Conservation (phyloP, 208 protist species). For the Trypanosoma grayi region DNA sequence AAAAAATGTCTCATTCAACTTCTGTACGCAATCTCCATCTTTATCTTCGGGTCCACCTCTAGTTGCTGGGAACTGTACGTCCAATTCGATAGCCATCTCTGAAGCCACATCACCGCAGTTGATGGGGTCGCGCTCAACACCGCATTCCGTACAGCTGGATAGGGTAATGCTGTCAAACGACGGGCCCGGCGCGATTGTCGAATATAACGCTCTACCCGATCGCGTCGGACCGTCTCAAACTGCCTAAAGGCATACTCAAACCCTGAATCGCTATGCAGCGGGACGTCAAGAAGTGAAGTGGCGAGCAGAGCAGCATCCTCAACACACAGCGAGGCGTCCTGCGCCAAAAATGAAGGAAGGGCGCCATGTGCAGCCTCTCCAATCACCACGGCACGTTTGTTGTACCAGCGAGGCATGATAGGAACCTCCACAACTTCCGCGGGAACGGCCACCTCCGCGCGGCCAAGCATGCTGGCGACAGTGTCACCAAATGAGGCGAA, state of each 20-base stretch:
- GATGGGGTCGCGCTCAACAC: conserved; percentile 46
- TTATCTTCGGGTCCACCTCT: conserved; percentile 82
- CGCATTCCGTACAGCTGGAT: conserved; percentile 47
- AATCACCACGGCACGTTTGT: conserved; percentile 80
- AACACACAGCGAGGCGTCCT: conserved; percentile 86
- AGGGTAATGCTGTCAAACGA: conserved; percentile 47
- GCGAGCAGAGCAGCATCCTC: conserved; percentile 87
- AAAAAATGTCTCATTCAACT: too few species aligned
- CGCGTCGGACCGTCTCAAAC: conserved; percentile 80
- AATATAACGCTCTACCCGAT: conserved; percentile 86
- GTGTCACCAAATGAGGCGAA: conserved; percentile 51
- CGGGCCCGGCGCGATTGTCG: conserved; percentile 79
- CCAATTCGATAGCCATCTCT: conserved; percentile 83
- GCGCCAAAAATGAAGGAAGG: conserved; percentile 77
- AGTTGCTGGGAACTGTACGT: conserved; percentile 82
- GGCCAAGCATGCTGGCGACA: conserved; percentile 32
- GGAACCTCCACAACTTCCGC: conserved; percentile 81
- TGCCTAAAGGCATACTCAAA: conserved; percentile 85
- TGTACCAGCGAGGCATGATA: conserved; percentile 89
- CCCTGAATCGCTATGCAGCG: conserved; percentile 68
- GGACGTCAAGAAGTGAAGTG: conserved; percentile 75
- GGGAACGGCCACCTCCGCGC: conserved; percentile 57
- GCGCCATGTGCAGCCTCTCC: conserved; percentile 85
- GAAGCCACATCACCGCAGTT: conserved; percentile 35
- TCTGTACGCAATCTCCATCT: conserved; percentile 71